Percentiles rank a stretch among this genome's conserved stretches.
phyloP scores from a whole-genome alignment of 1,139 yeast genomes.

The Suhomyces bribrorum region DNA sequence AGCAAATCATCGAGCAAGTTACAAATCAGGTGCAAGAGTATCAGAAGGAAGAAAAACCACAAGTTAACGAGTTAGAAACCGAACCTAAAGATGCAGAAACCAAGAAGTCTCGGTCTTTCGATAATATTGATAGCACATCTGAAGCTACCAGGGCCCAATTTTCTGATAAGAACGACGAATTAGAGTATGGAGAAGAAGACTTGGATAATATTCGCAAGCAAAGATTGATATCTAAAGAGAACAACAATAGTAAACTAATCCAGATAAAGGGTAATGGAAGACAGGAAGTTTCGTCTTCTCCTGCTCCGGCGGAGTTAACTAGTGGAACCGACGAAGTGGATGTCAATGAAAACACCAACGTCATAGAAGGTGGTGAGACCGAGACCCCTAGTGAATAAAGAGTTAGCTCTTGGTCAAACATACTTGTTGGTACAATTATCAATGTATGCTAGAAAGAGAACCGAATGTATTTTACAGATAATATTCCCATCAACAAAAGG shows the following conservation, averaged over 20 bases:
- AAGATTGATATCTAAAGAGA: constrained; percentile 34
- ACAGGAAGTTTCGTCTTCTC: constrained; percentile 24
- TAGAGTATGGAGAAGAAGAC: constrained; percentile 21
- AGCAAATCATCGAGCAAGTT: constrained; percentile 21
- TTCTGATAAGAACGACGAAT: constrained; percentile 19
- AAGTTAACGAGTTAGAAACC: constrained; percentile 4
- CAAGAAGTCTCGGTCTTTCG: constrained; percentile 14
- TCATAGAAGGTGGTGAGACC: too few relatives aligned
- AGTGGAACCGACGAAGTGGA: constrained; percentile 2
- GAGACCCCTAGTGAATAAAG: too few relatives aligned
- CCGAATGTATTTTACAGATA: background rate
- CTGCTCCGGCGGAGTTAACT: constrained; percentile 17
- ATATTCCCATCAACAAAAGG: background rate
- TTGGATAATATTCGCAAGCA: constrained; percentile 35
- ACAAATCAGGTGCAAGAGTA: constrained; percentile 23
- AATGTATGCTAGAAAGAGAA: too few relatives aligned
- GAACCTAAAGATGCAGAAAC: constrained; percentile 11
- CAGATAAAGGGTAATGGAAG: constrained; percentile 28
- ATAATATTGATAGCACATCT: constrained; percentile 1
- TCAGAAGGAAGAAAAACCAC: constrained; percentile 12
- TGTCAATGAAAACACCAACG: background rate
- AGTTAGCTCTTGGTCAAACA: too few relatives aligned
- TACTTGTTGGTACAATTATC: too few relatives aligned
- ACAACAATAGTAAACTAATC: constrained; percentile 25
- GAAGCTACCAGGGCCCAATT: constrained; percentile 13